Evolutionary conservation across 306 rosid genomes (phyloP).

Genomic region (Lathyrus aphaca): DNA sequence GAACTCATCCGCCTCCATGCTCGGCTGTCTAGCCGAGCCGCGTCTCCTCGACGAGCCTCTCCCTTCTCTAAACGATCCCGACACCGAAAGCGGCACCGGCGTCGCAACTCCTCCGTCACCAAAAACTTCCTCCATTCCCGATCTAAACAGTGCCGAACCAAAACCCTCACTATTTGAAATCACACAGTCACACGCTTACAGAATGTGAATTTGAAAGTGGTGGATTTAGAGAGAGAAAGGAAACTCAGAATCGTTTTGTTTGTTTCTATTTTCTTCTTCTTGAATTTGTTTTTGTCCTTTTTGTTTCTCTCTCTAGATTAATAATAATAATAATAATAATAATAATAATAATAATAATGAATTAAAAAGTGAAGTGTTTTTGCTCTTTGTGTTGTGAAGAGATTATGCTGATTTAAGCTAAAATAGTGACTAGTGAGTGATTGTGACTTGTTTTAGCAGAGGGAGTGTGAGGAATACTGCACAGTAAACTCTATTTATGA

Average conservation of each 20-base stretch:
- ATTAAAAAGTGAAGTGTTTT: neutral
- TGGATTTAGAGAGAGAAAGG: conserved; percentile 39
- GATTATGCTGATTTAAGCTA: neutral
- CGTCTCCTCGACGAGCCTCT: conserved; percentile 74
- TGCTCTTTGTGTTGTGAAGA: conserved; percentile 1
- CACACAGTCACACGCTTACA: conserved; percentile 1
- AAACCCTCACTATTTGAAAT: conserved; percentile 47
- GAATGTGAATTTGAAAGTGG: conserved; percentile 30
- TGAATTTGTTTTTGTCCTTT: conserved; percentile 16
- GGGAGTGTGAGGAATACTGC: neutral
- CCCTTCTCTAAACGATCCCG: conserved; percentile 87
- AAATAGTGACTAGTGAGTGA: neutral
- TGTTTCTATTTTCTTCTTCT: conserved; percentile 23
- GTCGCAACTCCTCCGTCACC: conserved; percentile 46
- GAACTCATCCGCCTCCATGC: conserved; percentile 89
- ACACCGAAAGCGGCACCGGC: conserved; percentile 61
- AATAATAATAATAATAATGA: no score
- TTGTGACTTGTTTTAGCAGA: neutral
- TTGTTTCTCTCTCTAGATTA: conserved; percentile 24
- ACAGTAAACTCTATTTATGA: neutral
- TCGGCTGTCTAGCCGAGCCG: conserved; percentile 70
- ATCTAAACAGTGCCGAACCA: conserved; percentile 46
- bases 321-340: no score
- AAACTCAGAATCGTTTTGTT: conserved; percentile 33
- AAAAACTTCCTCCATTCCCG: conserved; percentile 78